Conservation (phyloP, 371 early-diverging fungal genomes). For the Amoeboaphelidium occidentale region DNA sequence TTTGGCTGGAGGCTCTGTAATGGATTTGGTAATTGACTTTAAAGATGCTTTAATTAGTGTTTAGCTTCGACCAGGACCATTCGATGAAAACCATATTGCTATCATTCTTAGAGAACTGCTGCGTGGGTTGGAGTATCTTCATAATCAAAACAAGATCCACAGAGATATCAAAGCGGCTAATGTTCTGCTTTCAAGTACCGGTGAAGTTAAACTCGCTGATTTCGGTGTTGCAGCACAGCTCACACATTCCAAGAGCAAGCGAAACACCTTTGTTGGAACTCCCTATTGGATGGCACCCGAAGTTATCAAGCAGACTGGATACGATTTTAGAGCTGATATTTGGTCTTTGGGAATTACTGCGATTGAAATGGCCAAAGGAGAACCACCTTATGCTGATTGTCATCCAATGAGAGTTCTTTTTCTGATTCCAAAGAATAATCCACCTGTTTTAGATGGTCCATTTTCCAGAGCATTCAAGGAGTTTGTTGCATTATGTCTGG, state of each 20-base stretch:
- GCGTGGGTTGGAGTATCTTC: constrained; percentile 80
- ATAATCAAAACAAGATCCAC: constrained; percentile 77
- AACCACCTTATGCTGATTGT: constrained; percentile 7
- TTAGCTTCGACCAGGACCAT: constrained; percentile 49
- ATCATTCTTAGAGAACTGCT: constrained; percentile 72
- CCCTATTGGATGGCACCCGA: constrained; percentile 8
- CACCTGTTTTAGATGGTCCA: neutral
- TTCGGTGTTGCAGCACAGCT: neutral
- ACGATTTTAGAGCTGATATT: constrained; percentile 6
- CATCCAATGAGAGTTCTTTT: constrained; percentile 1
- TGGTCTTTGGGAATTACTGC: constrained; percentile 12
- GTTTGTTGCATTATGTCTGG: neutral
- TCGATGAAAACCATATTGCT: constrained; percentile 70
- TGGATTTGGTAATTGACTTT: constrained; percentile 32
- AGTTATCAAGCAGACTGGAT: constrained; percentile 1
- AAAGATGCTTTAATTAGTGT: neutral
- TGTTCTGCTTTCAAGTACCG: neutral
- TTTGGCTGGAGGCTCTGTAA: constrained; percentile 17
- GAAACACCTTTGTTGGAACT: constrained; percentile 3
- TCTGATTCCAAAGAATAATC: neutral
- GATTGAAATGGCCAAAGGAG: constrained; percentile 7
- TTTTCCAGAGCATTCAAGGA: neutral
- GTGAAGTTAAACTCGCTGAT: constrained; percentile 7
- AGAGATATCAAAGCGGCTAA: constrained; percentile 1
- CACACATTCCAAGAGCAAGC: neutral